Percentiles rank a stretch among this genome's conserved stretches.
phyloP scores from a whole-genome alignment of 2,329 filamentous ascomycete genomes.

The Alternaria arborescens region DNA sequence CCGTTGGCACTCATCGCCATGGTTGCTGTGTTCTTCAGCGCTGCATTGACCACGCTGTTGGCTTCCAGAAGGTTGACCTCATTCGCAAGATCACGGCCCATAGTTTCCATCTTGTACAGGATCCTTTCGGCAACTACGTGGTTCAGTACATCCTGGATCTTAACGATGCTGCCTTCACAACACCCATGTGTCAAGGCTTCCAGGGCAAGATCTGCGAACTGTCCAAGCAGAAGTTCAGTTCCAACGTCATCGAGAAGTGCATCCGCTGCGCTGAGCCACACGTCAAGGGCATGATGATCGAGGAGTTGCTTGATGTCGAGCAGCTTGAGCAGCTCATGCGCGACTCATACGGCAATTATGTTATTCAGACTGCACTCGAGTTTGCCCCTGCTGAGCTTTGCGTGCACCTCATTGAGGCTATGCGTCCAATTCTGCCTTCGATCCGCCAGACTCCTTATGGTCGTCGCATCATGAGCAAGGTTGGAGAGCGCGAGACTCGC shows the following conservation, averaged over 20 bases:
- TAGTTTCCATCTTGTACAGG: slow-evolving; percentile 88
- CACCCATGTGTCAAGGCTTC: slow-evolving; percentile 86
- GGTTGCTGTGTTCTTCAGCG: slow-evolving; percentile 98
- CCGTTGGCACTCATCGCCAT: slow-evolving; percentile 95
- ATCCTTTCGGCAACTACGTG: slow-evolving; percentile 98
- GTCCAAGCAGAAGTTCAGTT: slow-evolving; percentile 98
- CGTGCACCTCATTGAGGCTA: slow-evolving; percentile 76
- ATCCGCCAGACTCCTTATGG: slow-evolving; percentile 94
- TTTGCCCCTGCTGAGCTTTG: slow-evolving; percentile 46
- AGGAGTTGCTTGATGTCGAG: slow-evolving; percentile 76
- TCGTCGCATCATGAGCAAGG: slow-evolving; percentile 90
- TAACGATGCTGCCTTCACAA: slow-evolving; percentile 85
- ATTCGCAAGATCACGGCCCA: slow-evolving; percentile 87
- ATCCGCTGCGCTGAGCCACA: slow-evolving; percentile 80
- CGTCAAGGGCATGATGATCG: slow-evolving; percentile 81
- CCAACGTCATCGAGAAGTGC: slow-evolving; percentile 95
- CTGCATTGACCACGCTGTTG: slow-evolving; percentile 96
- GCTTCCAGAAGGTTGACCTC: slow-evolving; percentile 85
- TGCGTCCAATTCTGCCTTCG: slow-evolving; percentile 82
- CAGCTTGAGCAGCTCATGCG: slow-evolving; percentile 90
- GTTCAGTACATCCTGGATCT: slow-evolving; percentile 98
- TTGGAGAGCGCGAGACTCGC: slow-evolving; percentile 65
- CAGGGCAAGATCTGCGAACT: slow-evolving; percentile 72
- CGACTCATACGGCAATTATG: slow-evolving; percentile 96
- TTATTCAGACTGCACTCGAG: slow-evolving; percentile 84